Conservation (phyloP, 257 asterid genomes). For the Jasminum sambac region DNA sequence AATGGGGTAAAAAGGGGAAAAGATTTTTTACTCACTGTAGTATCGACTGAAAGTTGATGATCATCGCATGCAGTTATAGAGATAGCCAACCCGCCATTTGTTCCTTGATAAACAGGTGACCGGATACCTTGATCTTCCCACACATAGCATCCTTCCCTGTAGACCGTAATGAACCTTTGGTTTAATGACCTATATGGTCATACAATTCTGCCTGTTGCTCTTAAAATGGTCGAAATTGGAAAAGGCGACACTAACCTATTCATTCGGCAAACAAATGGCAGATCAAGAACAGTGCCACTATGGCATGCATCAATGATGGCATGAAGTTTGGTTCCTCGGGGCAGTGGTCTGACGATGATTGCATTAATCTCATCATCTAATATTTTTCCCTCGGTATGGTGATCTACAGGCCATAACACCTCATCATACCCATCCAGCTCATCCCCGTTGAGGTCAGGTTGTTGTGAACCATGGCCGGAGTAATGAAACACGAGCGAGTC, state of each 20-base stretch:
- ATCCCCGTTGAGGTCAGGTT: constrained; percentile 35
- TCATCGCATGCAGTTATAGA: constrained; percentile 61
- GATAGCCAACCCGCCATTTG: constrained; percentile 54
- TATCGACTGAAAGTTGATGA: constrained; percentile 51
- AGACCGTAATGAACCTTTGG: constrained; percentile 10
- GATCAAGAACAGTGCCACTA: constrained; percentile 63
- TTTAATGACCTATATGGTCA: neutral
- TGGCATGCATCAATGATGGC: constrained; percentile 63
- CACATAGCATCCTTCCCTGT: constrained; percentile 41
- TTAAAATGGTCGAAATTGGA: neutral
- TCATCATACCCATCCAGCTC: constrained; percentile 66
- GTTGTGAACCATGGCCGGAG: constrained; percentile 65
- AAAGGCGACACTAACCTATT: constrained; percentile 31
- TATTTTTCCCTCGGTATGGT: constrained; percentile 44
- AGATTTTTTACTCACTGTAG: constrained; percentile 38
- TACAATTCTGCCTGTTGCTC: neutral
- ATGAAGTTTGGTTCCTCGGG: constrained; percentile 54
- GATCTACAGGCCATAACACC: constrained; percentile 55
- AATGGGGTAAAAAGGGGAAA: no score
- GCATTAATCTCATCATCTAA: constrained; percentile 64
- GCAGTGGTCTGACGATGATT: constrained; percentile 57
- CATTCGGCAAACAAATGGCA: constrained; percentile 55
- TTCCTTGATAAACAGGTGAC: constrained; percentile 41
- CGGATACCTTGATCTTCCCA: constrained; percentile 63
- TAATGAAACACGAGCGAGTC: constrained; percentile 61